These are phyloP conservation scores for Corylus avellana DNA, from an alignment of 306 rosid genomes.

Conservation along the genomic window DNA sequence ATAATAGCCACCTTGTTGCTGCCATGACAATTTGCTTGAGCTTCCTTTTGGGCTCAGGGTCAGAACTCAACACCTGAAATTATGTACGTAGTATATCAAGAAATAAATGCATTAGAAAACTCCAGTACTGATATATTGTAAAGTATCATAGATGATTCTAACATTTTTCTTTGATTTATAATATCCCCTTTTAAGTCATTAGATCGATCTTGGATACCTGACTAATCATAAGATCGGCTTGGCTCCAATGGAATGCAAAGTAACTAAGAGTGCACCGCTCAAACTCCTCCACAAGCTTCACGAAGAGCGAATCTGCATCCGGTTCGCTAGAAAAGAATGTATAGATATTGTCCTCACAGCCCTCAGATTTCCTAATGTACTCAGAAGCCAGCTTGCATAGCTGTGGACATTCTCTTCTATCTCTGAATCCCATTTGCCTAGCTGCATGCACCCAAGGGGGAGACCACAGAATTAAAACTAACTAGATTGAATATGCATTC, in stretches of 20 bases:
- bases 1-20: slow-evolving; percentile 74
- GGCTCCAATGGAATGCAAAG: slow-evolving; percentile 91
- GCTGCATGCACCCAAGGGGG: slow-evolving; percentile 74
- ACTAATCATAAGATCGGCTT: slow-evolving; percentile 72
- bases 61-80: slow-evolving; percentile 75
- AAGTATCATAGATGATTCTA: background rate
- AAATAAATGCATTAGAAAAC: background rate
- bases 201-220: slow-evolving; percentile 54
- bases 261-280: slow-evolving; percentile 98
- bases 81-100: background rate
- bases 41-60: slow-evolving; percentile 73
- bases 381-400: slow-evolving; percentile 87
- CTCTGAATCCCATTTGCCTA: slow-evolving; percentile 91
- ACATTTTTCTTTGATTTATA: background rate
- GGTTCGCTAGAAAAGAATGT: slow-evolving; percentile 71
- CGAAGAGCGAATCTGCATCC: slow-evolving; percentile 81
- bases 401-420: slow-evolving; percentile 71
- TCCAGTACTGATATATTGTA: background rate
- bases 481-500: background rate
- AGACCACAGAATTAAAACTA: background rate
- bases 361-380: slow-evolving; percentile 72
- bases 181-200: background rate
- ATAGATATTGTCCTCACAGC: slow-evolving; percentile 78
- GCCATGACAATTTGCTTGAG: slow-evolving; percentile 82
- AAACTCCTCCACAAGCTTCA: slow-evolving; percentile 96